Evolutionary conservation across 768 basidiomycete genomes (phyloP).

Genomic region (Russula vinacea): DNA sequence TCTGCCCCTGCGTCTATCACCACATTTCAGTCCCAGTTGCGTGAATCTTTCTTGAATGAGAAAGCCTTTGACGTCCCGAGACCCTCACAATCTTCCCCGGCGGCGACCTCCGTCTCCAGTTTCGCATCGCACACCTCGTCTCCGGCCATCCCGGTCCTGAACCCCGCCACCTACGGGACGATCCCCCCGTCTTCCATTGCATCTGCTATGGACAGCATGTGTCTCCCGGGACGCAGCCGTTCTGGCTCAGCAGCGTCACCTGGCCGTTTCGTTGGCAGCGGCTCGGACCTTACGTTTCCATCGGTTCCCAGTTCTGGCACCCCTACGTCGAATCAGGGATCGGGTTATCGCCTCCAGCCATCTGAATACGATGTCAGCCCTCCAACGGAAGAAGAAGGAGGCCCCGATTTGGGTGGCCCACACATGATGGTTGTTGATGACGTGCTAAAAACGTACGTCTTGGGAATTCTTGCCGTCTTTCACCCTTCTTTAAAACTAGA

Average conservation of each 20-base stretch:
- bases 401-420: conserved; percentile 42
- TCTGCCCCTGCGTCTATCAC: conserved; percentile 19
- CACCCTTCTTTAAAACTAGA: conserved; percentile 23
- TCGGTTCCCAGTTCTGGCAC: conserved; percentile 33
- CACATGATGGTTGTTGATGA: conserved; percentile 51
- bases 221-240: conserved; percentile 33
- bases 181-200: conserved; percentile 38
- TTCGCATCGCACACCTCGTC: conserved; percentile 38
- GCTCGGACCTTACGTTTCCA: conserved; percentile 35
- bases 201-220: conserved; percentile 36
- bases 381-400: conserved; percentile 32
- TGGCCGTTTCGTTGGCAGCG: conserved; percentile 30
- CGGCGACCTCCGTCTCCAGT: conserved; percentile 36
- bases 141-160: conserved; percentile 36
- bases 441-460: conserved; percentile 53
- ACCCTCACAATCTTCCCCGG: conserved; percentile 37
- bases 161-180: conserved; percentile 32
- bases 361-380: conserved; percentile 31
- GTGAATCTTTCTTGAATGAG: conserved; percentile 22
- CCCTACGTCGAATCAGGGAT: conserved; percentile 33
- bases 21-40: conserved; percentile 23
- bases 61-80: conserved; percentile 31
- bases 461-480: conserved; percentile 29
- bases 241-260: conserved; percentile 39
- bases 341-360: conserved; percentile 34